Percentiles rank a stretch among this genome's conserved stretches.
Conservation (phyloP, 2,329 filamentous ascomycete genomes). For the Fusarium guadeloupense region DNA sequence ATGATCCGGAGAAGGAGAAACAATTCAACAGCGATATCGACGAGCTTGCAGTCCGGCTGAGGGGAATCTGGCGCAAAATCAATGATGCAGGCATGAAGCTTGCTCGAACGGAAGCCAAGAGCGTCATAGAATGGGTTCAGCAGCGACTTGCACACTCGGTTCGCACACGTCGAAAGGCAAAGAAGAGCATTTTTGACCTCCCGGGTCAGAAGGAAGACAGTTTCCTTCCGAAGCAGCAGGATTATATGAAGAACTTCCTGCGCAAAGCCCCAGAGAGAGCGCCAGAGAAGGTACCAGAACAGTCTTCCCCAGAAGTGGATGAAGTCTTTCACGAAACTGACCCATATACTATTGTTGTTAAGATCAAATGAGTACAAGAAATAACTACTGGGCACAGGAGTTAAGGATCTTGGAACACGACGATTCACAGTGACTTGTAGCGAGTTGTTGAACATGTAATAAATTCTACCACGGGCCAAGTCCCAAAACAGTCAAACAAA, state of each 20-base stretch:
- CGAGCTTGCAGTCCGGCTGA: slow-evolving; percentile 67
- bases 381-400: not conserved
- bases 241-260: slow-evolving; percentile 61
- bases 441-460: slow-evolving; percentile 36
- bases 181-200: slow-evolving; percentile 61
- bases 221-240: slow-evolving; percentile 56
- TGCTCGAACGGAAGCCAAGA: slow-evolving; percentile 79
- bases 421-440: slow-evolving; percentile 10
- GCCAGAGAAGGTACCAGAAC: not conserved
- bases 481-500: slow-evolving; percentile 38
- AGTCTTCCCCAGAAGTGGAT: not conserved
- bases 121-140: slow-evolving; percentile 76
- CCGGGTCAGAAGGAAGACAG: slow-evolving; percentile 49
- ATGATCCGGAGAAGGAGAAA: slow-evolving; percentile 46
- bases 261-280: slow-evolving; percentile 39
- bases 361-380: slow-evolving; percentile 9
- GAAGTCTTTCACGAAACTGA: slow-evolving; percentile 8
- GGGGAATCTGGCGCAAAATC: slow-evolving; percentile 69
- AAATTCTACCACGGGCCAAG: slow-evolving; percentile 40
- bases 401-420: not conserved
- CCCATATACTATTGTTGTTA: slow-evolving; percentile 36
- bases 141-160: slow-evolving; percentile 77
- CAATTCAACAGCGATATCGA: slow-evolving; percentile 79
- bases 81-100: slow-evolving; percentile 78
- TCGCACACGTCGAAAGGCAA: slow-evolving; percentile 68